Evolutionary conservation across 805 yeast genomes (phyloP).

Genomic region (Lipomyces kockii): DNA sequence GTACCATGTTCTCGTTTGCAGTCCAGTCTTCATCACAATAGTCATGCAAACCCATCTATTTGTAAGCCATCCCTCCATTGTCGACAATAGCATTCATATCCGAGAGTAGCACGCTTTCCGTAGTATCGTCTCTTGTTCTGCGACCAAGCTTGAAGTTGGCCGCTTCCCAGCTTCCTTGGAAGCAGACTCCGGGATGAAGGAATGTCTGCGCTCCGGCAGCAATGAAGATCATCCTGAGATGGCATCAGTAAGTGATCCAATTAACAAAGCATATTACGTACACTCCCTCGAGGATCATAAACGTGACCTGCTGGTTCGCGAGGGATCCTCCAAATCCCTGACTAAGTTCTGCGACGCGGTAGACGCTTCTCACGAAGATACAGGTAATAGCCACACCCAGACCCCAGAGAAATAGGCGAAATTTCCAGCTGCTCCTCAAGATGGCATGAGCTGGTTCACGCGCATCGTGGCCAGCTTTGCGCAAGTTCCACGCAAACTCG

Average conservation of each 20-base stretch:
- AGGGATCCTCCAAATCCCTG: conserved; percentile 2
- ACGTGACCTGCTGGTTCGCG: conserved; percentile 10
- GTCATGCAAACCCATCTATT: no score
- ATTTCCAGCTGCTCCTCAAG: not conserved
- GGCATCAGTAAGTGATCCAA: no score
- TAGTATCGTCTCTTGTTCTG: not conserved
- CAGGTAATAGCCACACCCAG: conserved; percentile 4
- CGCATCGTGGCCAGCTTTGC: not conserved
- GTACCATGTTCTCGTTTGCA: no score
- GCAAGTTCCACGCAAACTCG: not conserved
- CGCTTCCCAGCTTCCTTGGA: not conserved
- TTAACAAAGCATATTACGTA: not conserved
- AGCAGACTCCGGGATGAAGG: conserved; percentile 2
- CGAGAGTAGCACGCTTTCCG: not conserved
- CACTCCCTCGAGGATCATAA: conserved; percentile 8
- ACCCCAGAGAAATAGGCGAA: not conserved
- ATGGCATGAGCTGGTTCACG: not conserved
- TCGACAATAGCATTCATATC: not conserved
- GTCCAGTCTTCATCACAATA: no score
- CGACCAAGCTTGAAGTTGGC: conserved; percentile 6
- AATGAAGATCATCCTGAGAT: conserved; percentile 5
- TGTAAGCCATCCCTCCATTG: no score
- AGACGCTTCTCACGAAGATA: not conserved
- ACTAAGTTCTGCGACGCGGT: conserved; percentile 8
- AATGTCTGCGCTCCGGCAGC: not conserved